These are phyloP conservation scores for Blastobotrys robertii DNA, from an alignment of 805 yeast species.

Conservation along the genomic window DNA sequence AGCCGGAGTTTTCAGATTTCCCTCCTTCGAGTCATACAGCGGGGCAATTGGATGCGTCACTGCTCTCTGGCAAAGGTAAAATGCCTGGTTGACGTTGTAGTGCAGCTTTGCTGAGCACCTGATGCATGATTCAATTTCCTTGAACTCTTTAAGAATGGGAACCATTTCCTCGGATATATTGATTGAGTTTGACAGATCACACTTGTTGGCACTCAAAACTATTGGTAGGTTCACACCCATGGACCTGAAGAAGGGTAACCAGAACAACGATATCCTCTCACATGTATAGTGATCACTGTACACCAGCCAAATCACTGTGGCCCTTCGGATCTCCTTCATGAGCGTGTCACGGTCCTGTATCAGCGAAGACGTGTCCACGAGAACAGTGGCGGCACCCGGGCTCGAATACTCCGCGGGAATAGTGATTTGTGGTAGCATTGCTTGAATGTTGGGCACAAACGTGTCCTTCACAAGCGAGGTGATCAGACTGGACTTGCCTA, in stretches of 20 bases:
- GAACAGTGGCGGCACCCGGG: conserved; percentile 54
- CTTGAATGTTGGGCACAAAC: conserved; percentile 66
- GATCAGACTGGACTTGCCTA: conserved; percentile 42
- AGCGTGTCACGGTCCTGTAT: conserved; percentile 50
- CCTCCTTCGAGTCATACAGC: conserved; percentile 82
- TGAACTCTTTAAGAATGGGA: conserved; percentile 79
- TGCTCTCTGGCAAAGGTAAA: conserved; percentile 87
- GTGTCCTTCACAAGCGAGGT: conserved; percentile 75
- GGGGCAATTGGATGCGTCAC: conserved; percentile 92
- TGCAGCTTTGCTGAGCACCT: conserved; percentile 79
- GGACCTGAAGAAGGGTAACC: conserved; percentile 91
- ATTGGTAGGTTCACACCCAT: conserved; percentile 91
- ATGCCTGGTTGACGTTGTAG: conserved; percentile 81
- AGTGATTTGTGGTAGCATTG: conserved; percentile 72
- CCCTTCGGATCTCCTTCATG: conserved; percentile 65
- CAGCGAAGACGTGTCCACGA: conserved; percentile 63
- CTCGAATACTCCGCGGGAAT: conserved; percentile 65
- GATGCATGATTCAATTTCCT: conserved; percentile 88
- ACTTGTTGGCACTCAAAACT: conserved; percentile 80
- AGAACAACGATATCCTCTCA: conserved; percentile 80
- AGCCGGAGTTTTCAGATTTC: conserved; percentile 68
- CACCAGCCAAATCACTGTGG: conserved; percentile 91
- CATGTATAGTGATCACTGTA: conserved; percentile 92
- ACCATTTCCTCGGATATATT: conserved; percentile 68
- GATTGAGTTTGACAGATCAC: conserved; percentile 34